Evolutionary conservation across 345 rosid species (phyloP).

Genomic region (Populus ilicifolia): DNA sequence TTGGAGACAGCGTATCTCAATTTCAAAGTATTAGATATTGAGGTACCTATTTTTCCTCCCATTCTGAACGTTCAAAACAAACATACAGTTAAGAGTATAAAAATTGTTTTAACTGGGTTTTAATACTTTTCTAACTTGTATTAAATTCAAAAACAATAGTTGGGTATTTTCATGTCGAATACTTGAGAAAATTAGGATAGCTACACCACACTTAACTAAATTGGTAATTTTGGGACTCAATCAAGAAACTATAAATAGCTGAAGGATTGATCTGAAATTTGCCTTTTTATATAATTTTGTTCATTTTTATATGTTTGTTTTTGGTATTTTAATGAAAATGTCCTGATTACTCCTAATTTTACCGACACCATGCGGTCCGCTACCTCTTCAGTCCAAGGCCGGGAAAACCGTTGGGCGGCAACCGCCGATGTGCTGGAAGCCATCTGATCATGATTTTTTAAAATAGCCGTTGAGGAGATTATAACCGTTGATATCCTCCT

Average conservation of each 20-base stretch:
- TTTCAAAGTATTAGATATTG: neutral
- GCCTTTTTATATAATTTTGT: neutral
- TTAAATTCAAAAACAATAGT: no score
- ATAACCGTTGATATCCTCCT: constrained; percentile 41
- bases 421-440: constrained; percentile 50
- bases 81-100: no score
- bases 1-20: neutral
- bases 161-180: neutral
- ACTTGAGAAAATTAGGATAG: neutral
- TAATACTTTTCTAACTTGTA: no score
- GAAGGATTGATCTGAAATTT: neutral
- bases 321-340: constrained; percentile 16
- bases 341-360: constrained; percentile 24
- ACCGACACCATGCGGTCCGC: constrained; percentile 54
- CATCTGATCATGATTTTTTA: constrained; percentile 41
- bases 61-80: no score
- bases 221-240: neutral
- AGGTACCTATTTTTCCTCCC: no score
- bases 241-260: neutral
- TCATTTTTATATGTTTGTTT: neutral
- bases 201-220: neutral
- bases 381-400: constrained; percentile 31
- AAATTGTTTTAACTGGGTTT: no score
- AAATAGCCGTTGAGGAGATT: constrained; percentile 43
- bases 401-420: constrained; percentile 59